phyloP scores from a whole-genome alignment of 352 stramenopile genomes.

The Poterioochromonas sp. region DNA sequence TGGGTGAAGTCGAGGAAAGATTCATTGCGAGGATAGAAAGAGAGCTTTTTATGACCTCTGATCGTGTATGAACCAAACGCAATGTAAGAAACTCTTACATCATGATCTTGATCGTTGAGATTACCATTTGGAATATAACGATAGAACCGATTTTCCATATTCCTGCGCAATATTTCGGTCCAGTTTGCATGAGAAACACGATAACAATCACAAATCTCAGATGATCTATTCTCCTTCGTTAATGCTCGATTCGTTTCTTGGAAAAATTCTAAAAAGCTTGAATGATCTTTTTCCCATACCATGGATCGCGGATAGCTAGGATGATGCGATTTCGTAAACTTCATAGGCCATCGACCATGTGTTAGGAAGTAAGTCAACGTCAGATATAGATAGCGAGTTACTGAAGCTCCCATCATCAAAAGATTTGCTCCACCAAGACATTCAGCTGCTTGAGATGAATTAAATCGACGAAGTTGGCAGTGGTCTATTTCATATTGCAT shows the following conservation, averaged over 20 bases:
- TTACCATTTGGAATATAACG: background rate
- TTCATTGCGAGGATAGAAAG: background rate
- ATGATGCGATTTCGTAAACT: background rate
- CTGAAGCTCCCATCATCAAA: background rate
- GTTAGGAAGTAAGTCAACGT: background rate
- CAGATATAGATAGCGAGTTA: background rate
- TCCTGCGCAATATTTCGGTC: background rate
- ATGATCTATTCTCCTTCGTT: background rate
- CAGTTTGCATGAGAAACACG: background rate
- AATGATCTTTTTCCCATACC: background rate
- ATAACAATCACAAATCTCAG: background rate
- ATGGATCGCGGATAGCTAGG: background rate
- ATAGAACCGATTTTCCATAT: background rate
- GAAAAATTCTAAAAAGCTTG: background rate
- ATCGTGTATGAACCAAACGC: background rate
- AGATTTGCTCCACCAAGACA: background rate
- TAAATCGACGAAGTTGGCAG: background rate
- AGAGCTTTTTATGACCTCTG: background rate
- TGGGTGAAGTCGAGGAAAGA: background rate
- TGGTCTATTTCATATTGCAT: background rate
- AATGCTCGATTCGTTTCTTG: background rate
- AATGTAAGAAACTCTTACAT: background rate
- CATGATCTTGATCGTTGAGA: background rate
- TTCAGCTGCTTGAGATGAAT: background rate
- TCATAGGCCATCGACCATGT: background rate